A percentile compares a stretch with the other conserved stretches of the same genome.
Conservation (phyloP, 2,329 filamentous ascomycete species). For the Aspergillus sp. region DNA sequence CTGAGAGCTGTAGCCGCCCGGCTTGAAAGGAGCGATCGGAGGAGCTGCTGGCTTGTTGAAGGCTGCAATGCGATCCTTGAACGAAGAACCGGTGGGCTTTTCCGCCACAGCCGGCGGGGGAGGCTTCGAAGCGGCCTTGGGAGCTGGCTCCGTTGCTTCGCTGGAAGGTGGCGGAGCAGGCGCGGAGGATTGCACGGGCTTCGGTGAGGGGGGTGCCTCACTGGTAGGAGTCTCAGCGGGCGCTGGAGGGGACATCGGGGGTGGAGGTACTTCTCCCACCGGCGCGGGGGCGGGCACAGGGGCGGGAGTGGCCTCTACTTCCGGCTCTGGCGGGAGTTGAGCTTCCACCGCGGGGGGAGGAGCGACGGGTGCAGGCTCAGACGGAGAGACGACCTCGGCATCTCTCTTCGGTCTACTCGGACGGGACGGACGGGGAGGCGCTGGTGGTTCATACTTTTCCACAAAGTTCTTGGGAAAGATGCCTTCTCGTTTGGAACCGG, state of each 20-base stretch:
- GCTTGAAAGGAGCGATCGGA: conserved; percentile 87
- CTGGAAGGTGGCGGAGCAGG: conserved; percentile 26
- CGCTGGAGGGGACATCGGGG: conserved; percentile 22
- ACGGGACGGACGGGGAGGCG: conserved; percentile 81
- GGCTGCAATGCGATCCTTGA: conserved; percentile 92
- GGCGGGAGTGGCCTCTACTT: conserved; percentile 19
- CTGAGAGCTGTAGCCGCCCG: conserved; percentile 58
- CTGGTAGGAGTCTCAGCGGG: conserved; percentile 23
- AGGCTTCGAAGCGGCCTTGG: conserved; percentile 52
- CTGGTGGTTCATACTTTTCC: conserved; percentile 88
- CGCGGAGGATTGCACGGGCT: conserved; percentile 22
- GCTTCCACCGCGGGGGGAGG: background rate
- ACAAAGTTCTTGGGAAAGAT: conserved; percentile 98
- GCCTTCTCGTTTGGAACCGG: conserved; percentile 73
- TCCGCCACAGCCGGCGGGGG: conserved; percentile 66
- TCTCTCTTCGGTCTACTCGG: conserved; percentile 68
- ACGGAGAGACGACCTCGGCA: conserved; percentile 37
- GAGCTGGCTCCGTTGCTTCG: conserved; percentile 36
- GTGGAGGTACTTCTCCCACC: conserved; percentile 19
- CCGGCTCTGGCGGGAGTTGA: conserved; percentile 34
- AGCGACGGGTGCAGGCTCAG: conserved; percentile 30
- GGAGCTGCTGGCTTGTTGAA: conserved; percentile 90
- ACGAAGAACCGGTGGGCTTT: conserved; percentile 74
- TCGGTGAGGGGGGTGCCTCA: conserved; percentile 26
- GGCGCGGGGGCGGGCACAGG: conserved; percentile 22